phyloP scores from a whole-genome alignment of 805 yeast species.

The Saccharomyces paradoxus region DNA sequence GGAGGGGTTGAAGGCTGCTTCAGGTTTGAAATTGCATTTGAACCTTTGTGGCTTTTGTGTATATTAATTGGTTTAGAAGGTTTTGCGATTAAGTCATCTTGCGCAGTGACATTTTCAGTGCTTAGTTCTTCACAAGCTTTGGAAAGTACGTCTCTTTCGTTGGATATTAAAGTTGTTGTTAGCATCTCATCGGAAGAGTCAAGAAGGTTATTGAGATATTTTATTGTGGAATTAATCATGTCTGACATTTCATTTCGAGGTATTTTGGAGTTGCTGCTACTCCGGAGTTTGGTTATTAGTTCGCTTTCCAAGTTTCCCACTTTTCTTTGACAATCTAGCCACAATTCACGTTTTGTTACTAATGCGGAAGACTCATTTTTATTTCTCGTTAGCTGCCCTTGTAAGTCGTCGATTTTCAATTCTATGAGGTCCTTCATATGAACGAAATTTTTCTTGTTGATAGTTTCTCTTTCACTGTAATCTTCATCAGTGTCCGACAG shows the following conservation, averaged over 20 bases:
- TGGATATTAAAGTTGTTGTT: constrained; percentile 7
- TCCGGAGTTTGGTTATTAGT: constrained; percentile 3
- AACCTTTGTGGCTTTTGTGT: neutral
- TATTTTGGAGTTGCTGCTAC: neutral
- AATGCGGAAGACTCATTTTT: constrained; percentile 17
- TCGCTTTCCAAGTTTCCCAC: constrained; percentile 18
- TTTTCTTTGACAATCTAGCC: constrained; percentile 18
- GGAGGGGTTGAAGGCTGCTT: constrained; percentile 7
- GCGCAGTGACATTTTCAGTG: neutral
- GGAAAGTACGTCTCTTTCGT: constrained; percentile 17
- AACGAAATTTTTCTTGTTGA: constrained; percentile 11
- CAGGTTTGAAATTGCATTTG: neutral
- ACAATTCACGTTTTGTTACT: constrained; percentile 10
- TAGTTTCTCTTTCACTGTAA: constrained; percentile 1
- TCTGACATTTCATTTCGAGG: neutral
- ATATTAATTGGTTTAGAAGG: neutral
- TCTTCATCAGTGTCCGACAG: constrained; percentile 4
- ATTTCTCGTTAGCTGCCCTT: constrained; percentile 17
- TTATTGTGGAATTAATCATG: constrained; percentile 1
- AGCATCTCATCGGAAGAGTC: constrained; percentile 5
- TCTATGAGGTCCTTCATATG: constrained; percentile 22
- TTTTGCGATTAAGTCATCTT: neutral
- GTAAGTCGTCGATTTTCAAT: constrained; percentile 15
- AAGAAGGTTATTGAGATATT: neutral
- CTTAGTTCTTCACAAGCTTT: constrained; percentile 17